Conservation (phyloP, 2,329 filamentous ascomycete genomes). For the Neopestalotiopsis sp. region DNA sequence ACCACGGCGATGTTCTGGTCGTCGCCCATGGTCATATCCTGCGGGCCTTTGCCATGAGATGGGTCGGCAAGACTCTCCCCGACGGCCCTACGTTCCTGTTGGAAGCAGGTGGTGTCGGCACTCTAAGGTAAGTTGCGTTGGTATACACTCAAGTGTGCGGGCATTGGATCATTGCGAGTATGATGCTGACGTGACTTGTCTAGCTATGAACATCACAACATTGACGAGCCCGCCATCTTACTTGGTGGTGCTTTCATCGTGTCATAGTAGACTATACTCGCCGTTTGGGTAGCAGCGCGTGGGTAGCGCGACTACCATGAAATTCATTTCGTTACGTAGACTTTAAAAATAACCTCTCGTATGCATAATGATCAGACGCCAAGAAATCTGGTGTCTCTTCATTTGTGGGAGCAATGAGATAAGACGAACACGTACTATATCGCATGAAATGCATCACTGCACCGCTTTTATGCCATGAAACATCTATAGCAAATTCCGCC, state of each 20-base stretch:
- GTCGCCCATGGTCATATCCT: slow-evolving; percentile 93
- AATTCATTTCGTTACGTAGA: neutral
- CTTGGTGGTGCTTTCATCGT: slow-evolving; percentile 75
- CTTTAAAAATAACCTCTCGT: neutral
- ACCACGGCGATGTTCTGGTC: slow-evolving; percentile 71
- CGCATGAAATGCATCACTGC: neutral
- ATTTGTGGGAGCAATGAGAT: neutral
- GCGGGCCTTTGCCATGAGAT: slow-evolving; percentile 85
- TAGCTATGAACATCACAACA: slow-evolving; percentile 80
- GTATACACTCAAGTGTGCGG: neutral
- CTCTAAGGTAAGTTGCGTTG: slow-evolving; percentile 64
- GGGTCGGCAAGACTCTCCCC: slow-evolving; percentile 75
- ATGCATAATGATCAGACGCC: neutral
- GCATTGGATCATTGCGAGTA: neutral
- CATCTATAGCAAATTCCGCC: too few species aligned
- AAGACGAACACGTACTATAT: neutral
- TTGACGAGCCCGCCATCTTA: slow-evolving; percentile 80
- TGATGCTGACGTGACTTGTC: neutral
- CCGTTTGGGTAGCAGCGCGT: neutral
- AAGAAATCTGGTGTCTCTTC: neutral
- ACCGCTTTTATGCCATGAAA: too few species aligned
- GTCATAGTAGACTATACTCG: neutral
- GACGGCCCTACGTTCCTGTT: slow-evolving; percentile 81
- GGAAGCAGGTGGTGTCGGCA: slow-evolving; percentile 87
- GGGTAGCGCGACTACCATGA: neutral